These are phyloP conservation scores for Dendrostoma leiphaemia DNA, from an alignment of 2,329 filamentous ascomycete species.

Conservation along the genomic window DNA sequence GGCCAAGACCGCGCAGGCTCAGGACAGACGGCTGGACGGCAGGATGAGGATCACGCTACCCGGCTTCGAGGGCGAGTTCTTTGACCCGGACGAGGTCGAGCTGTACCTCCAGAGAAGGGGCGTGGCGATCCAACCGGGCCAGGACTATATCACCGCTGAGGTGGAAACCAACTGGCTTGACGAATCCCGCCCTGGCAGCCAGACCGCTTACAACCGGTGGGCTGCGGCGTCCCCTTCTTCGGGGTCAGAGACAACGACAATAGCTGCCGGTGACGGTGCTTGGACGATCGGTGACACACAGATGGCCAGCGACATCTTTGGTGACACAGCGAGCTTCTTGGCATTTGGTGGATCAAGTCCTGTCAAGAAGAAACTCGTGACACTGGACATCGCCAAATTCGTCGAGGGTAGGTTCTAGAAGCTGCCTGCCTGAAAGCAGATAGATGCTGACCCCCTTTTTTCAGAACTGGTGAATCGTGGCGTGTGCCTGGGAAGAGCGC, in stretches of 20 bases:
- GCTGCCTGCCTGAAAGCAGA: not conserved
- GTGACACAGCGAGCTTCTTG: not conserved
- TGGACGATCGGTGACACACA: not conserved
- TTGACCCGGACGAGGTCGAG: constrained; percentile 75
- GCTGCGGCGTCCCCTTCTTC: not conserved
- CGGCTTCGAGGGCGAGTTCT: constrained; percentile 72
- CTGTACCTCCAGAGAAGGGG: constrained; percentile 65
- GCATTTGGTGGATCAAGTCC: not conserved
- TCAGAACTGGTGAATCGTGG: constrained; percentile 28
- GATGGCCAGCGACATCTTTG: not conserved
- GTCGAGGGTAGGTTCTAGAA: constrained; percentile 23
- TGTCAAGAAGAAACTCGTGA: constrained; percentile 18
- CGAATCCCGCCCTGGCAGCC: constrained; percentile 8
- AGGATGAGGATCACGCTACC: constrained; percentile 53
- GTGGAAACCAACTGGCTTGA: constrained; percentile 45
- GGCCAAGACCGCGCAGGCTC: constrained; percentile 34
- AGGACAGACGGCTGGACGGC: constrained; percentile 41
- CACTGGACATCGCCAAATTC: constrained; percentile 27
- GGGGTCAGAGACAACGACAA: not conserved
- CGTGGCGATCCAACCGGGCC: constrained; percentile 58
- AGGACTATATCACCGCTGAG: constrained; percentile 60
- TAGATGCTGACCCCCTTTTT: not conserved
- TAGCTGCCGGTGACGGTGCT: not conserved
- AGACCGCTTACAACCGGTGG: not conserved
- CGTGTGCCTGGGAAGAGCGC: constrained; percentile 30